Conservation (phyloP, 805 yeast species). For the Saturnispora bothae region DNA sequence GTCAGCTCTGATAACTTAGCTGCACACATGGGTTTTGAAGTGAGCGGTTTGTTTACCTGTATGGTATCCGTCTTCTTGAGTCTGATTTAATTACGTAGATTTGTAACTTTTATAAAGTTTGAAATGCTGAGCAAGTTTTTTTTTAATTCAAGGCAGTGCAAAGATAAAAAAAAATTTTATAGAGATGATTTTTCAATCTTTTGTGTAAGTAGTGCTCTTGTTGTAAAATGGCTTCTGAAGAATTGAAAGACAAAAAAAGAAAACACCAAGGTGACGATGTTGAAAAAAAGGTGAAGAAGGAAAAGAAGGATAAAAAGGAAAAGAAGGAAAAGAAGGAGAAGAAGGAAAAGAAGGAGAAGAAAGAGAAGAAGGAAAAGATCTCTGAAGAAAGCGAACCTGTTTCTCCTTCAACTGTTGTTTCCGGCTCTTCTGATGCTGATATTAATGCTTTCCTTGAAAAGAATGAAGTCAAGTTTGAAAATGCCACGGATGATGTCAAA, state of each 20-base stretch:
- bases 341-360: slow-evolving; percentile 15
- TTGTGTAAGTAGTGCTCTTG: slow-evolving; percentile 5
- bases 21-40: background rate
- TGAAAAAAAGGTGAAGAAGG: slow-evolving; percentile 32
- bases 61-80: background rate
- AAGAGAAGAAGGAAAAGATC: slow-evolving; percentile 12
- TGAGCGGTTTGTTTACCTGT: background rate
- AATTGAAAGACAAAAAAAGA: slow-evolving; percentile 21
- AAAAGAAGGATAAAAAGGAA: slow-evolving; percentile 28
- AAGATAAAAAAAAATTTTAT: background rate
- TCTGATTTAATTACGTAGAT: background rate
- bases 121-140: background rate
- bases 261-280: slow-evolving; percentile 28
- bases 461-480: slow-evolving; percentile 76
- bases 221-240: slow-evolving; percentile 18
- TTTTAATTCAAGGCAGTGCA: slow-evolving; percentile 1
- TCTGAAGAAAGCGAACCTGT: background rate
- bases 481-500: slow-evolving; percentile 40
- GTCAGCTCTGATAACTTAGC: background rate
- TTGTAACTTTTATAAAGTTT: no score
- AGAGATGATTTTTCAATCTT: background rate
- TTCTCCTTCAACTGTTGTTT: slow-evolving; percentile 1
- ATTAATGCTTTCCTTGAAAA: slow-evolving; percentile 51
- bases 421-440: slow-evolving; percentile 35
- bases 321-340: slow-evolving; percentile 21